A percentile compares a stretch with the other conserved stretches of the same genome.
phyloP scores from a whole-genome alignment of 345 rosid species.

The Hibiscus mutabilis region DNA sequence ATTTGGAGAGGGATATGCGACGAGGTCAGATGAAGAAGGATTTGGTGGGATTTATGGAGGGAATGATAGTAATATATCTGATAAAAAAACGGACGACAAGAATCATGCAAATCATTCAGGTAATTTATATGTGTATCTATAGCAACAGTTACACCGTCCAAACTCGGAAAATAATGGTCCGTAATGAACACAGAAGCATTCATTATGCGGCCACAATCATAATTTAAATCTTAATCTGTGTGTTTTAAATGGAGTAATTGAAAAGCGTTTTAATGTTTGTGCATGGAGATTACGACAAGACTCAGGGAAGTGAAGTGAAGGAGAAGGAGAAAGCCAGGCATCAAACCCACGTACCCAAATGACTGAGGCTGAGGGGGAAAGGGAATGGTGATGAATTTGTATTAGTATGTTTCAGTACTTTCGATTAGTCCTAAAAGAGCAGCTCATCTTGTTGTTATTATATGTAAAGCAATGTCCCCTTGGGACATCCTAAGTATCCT shows the following conservation, averaged over 20 bases:
- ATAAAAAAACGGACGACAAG: constrained; percentile 18
- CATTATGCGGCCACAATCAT: too few relatives aligned
- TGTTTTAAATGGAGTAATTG: not conserved
- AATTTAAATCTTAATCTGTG: too few relatives aligned
- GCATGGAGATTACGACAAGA: constrained; percentile 50
- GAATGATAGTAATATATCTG: constrained; percentile 24
- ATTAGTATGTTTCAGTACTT: too few relatives aligned
- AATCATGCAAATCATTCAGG: constrained; percentile 60
- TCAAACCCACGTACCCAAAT: constrained; percentile 26
- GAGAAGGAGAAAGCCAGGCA: constrained; percentile 65
- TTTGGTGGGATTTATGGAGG: constrained; percentile 67
- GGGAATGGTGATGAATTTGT: not conserved
- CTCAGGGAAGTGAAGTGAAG: constrained; percentile 66
- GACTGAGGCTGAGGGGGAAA: not conserved
- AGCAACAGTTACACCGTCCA: too few relatives aligned
- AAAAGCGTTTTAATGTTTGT: not conserved
- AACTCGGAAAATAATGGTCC: too few relatives aligned
- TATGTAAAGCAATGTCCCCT: too few relatives aligned
- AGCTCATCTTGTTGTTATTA: too few relatives aligned
- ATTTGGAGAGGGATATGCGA: constrained; percentile 68
- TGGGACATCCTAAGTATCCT: too few relatives aligned
- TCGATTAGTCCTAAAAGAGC: too few relatives aligned
- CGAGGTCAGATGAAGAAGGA: constrained; percentile 80
- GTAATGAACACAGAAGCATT: too few relatives aligned
- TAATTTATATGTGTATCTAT: constrained; percentile 16